Evolutionary conservation across 2,329 filamentous ascomycete species (phyloP), one percentile per base, ranked within the genome.

Genomic region (Rosellinia necatrix): DNA sequence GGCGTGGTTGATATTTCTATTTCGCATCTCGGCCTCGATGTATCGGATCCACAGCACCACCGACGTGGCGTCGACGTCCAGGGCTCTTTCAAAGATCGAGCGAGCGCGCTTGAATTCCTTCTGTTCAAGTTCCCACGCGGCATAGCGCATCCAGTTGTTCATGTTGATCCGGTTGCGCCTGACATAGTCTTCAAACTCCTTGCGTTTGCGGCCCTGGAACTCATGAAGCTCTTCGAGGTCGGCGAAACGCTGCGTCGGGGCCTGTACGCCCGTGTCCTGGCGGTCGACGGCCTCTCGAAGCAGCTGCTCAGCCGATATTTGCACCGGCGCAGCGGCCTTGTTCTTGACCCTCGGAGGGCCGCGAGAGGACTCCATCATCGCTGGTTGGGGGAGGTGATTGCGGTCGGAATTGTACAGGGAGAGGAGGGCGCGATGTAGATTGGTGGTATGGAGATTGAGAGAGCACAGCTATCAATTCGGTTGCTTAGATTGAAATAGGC

Each of bases 111-210:
- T 87, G 74, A 91, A 97, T 77, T 99, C 94, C 75, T 97, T 97
- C 76, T 99, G 94, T 72, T 99, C 93, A 58, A 97, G 82, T 78
- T 99, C 94, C 91, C 92, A 99, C 66, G 90, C 85, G 53, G 94
- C 93, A 80, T 99, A 99, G 69, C 92, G 90, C 82, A 94, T 91
- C 94, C 94, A 99, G 75, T 97, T 97, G 80, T 96, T 96, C 82
- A 97, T 92, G 70, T 96, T 96, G 71, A 97, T 83, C 69, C 93
- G 80, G 71, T 97, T 97, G 62, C 94, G 89, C 62, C 92, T 88
- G 58, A 97, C 91, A 87, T 97, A 97, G 78, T 96, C 91, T 76
- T 99, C 94, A 67, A 96, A 99, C 70, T 96, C 94, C 74, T 92
- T 94, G 65, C 94, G 84, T 78, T 97, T 97, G 62, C 94, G 86